Evolutionary conservation across 305 asterid species (phyloP).

Genomic region (Euphrasia arctica): DNA sequence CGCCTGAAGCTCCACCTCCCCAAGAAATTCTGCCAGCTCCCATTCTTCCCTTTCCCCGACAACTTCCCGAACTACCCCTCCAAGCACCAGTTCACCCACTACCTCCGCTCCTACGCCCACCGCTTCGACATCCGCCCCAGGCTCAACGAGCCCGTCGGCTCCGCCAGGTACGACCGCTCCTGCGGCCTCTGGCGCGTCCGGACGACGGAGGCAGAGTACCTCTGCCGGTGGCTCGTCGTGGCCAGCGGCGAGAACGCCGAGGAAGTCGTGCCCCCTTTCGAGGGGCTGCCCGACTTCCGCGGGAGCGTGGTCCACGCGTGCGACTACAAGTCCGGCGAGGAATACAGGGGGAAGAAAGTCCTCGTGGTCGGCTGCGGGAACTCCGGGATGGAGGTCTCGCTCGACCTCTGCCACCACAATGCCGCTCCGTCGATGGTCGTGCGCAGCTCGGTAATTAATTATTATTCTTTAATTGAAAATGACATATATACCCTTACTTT

Average conservation of each 20-base stretch:
- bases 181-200: slow-evolving; percentile 76
- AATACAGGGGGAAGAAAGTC: slow-evolving; percentile 50
- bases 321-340: slow-evolving; percentile 73
- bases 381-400: slow-evolving; percentile 89
- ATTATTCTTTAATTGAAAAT: slow-evolving; percentile 23
- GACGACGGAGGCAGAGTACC: slow-evolving; percentile 46
- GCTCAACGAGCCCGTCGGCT: slow-evolving; percentile 58
- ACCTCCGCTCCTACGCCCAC: slow-evolving; percentile 59
- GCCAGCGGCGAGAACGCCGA: slow-evolving; percentile 93
- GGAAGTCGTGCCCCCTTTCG: slow-evolving; percentile 60
- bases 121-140: slow-evolving; percentile 58
- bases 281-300: slow-evolving; percentile 57
- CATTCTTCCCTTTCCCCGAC: slow-evolving; percentile 59
- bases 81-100: slow-evolving; percentile 63
- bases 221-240: slow-evolving; percentile 85
- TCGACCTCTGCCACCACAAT: slow-evolving; percentile 73
- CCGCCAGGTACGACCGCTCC: slow-evolving; percentile 55
- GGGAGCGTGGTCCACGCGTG: slow-evolving; percentile 77
- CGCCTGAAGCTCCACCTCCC: slow-evolving; percentile 90
- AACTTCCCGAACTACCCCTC: slow-evolving; percentile 74
- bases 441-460: slow-evolving; percentile 52
- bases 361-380: slow-evolving; percentile 93
- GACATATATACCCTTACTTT: neutral
- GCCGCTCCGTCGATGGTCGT: slow-evolving; percentile 86
- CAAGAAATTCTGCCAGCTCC: slow-evolving; percentile 69